These are phyloP conservation scores for Perilla frutescens DNA, from an alignment of 257 asterid genomes.

Conservation along the genomic window DNA sequence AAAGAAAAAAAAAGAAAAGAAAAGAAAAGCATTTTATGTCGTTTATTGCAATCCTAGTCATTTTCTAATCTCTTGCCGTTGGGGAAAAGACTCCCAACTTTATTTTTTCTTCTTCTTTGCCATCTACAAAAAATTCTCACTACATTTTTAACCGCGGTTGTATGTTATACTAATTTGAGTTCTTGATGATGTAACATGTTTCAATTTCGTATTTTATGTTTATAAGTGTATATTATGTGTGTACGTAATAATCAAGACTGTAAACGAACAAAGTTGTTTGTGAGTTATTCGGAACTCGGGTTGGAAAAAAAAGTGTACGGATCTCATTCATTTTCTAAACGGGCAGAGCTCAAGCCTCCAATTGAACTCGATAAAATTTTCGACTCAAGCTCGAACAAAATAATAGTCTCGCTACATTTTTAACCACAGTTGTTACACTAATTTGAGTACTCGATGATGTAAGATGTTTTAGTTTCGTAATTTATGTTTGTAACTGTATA, in stretches of 20 bases:
- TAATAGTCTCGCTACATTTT: background rate
- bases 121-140: constrained; percentile 23
- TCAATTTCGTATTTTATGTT: background rate
- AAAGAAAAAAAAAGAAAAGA: background rate
- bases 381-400: too few relatives aligned
- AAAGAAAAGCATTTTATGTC: constrained; percentile 27
- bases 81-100: background rate
- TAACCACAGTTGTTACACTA: background rate
- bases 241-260: too few relatives aligned
- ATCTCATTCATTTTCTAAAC: too few relatives aligned
- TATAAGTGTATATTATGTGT: too few relatives aligned
- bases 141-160: background rate
- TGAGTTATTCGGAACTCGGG: too few relatives aligned
- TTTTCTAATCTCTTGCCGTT: constrained; percentile 21
- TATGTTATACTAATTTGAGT: background rate
- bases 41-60: constrained; percentile 43
- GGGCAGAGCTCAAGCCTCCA: too few relatives aligned
- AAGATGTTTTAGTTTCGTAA: background rate
- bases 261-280: too few relatives aligned
- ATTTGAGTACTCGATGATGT: background rate
- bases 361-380: too few relatives aligned
- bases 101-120: background rate
- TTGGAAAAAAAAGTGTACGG: too few relatives aligned
- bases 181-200: background rate
- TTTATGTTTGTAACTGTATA: background rate